Conservation (phyloP, 2,329 filamentous ascomycete genomes). For the Drechmeria coniospora region DNA sequence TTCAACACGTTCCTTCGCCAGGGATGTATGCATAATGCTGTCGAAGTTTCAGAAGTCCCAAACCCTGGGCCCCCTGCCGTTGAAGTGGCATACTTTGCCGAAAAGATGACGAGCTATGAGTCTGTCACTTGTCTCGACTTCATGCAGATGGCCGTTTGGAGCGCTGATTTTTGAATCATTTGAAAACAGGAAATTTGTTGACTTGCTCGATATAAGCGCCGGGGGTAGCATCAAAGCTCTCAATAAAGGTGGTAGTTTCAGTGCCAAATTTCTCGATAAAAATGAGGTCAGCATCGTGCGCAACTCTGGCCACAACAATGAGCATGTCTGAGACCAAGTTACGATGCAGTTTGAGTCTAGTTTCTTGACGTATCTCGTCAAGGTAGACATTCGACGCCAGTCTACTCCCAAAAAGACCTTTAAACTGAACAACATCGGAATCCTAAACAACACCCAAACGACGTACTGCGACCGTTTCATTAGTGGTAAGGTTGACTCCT, state of each 20-base stretch:
- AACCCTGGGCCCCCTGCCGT: too few relatives aligned
- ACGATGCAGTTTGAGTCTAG: slow-evolving; percentile 1
- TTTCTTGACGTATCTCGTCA: slow-evolving; percentile 2
- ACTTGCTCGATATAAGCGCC: background rate
- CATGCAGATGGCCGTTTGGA: too few relatives aligned
- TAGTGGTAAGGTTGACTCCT: background rate
- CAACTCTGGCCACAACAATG: too few relatives aligned
- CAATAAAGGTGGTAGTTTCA: background rate
- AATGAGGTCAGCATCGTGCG: background rate
- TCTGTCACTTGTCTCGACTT: too few relatives aligned
- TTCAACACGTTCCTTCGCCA: too few relatives aligned
- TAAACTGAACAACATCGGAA: background rate
- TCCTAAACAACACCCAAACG: background rate
- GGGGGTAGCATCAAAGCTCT: background rate
- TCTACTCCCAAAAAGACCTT: background rate
- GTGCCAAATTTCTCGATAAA: background rate
- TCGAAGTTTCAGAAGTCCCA: too few relatives aligned
- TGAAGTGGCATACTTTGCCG: too few relatives aligned
- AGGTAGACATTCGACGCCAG: slow-evolving; percentile 1
- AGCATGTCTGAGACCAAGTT: background rate
- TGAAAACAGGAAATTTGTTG: background rate
- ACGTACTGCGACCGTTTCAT: slow-evolving; percentile 1
- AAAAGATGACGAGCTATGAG: too few relatives aligned
- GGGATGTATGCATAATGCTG: too few relatives aligned
- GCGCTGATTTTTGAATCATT: too few relatives aligned